These are phyloP conservation scores for Posidonia australis DNA, from an alignment of 106 monocot species.

Conservation along the genomic window DNA sequence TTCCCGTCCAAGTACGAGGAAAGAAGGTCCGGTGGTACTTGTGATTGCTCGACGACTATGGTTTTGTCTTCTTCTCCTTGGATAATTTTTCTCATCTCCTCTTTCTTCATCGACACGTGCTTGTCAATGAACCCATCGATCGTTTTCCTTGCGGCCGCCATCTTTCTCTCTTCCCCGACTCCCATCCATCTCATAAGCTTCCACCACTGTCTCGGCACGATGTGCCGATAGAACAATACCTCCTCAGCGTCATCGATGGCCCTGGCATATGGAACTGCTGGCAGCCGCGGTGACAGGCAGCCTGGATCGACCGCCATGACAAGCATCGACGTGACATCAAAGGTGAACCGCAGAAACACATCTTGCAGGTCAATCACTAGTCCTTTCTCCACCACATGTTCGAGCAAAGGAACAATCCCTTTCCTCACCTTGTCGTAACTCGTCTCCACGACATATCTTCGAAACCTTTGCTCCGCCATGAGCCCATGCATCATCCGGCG, in stretches of 20 bases:
- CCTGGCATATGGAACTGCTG: conserved; percentile 3
- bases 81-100: neutral
- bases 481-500: too few relatives aligned
- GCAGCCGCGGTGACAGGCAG: conserved; percentile 6
- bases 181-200: conserved; percentile 13
- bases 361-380: conserved; percentile 19
- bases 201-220: conserved; percentile 1
- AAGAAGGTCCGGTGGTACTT: conserved; percentile 37
- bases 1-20: conserved; percentile 25
- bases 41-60: too few relatives aligned
- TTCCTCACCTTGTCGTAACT: conserved; percentile 25
- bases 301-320: conserved; percentile 8
- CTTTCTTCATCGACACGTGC: conserved; percentile 6
- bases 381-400: conserved; percentile 3
- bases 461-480: conserved; percentile 18
- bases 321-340: conserved; percentile 5
- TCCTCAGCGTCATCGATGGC: conserved; percentile 11
- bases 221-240: conserved; percentile 7
- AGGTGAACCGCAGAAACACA: conserved; percentile 14
- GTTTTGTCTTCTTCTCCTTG: too few relatives aligned
- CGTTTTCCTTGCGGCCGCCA: conserved; percentile 10
- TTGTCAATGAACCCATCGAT: too few relatives aligned
- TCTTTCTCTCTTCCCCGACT: conserved; percentile 19
- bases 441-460: conserved; percentile 5
- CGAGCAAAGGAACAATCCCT: too few relatives aligned